phyloP scores from a whole-genome alignment of 495 filamentous ascomycete species.

The Aspergillus kassunensis region DNA sequence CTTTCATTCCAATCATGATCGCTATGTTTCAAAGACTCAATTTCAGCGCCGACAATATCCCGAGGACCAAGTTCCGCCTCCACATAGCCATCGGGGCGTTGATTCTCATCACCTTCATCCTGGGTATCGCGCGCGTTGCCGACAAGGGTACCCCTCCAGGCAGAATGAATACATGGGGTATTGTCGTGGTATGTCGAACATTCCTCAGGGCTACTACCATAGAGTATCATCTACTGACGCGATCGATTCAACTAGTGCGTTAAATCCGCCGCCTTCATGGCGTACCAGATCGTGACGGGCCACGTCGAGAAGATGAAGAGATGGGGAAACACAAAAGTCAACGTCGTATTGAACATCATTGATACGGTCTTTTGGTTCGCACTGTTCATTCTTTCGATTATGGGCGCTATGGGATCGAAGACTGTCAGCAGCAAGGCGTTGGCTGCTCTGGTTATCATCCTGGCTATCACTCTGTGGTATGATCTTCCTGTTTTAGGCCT shows the following conservation, averaged over 20 bases:
- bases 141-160: slow-evolving; percentile 18
- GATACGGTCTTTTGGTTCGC: slow-evolving; percentile 35
- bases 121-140: slow-evolving; percentile 21
- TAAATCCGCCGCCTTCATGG: slow-evolving; percentile 31
- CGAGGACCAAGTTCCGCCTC: slow-evolving; percentile 10
- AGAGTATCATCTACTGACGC: no score
- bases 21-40: not conserved
- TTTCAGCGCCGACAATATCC: not conserved
- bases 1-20: not conserved
- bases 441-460: slow-evolving; percentile 16
- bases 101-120: slow-evolving; percentile 19
- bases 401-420: slow-evolving; percentile 11
- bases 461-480: slow-evolving; percentile 21
- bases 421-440: slow-evolving; percentile 20
- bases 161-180: slow-evolving; percentile 26
- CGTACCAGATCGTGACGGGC: slow-evolving; percentile 29
- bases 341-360: slow-evolving; percentile 28
- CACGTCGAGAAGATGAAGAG: slow-evolving; percentile 21
- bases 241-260: no score
- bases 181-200: slow-evolving; percentile 23
- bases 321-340: slow-evolving; percentile 29
- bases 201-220: no score
- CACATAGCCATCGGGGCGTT: slow-evolving; percentile 20
- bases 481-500: not conserved
- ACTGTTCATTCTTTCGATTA: slow-evolving; percentile 21